Evolutionary conservation across 352 stramenopile species (phyloP), one percentile per base, ranked within the genome.

Genomic region (Globisporangium irregulare): DNA sequence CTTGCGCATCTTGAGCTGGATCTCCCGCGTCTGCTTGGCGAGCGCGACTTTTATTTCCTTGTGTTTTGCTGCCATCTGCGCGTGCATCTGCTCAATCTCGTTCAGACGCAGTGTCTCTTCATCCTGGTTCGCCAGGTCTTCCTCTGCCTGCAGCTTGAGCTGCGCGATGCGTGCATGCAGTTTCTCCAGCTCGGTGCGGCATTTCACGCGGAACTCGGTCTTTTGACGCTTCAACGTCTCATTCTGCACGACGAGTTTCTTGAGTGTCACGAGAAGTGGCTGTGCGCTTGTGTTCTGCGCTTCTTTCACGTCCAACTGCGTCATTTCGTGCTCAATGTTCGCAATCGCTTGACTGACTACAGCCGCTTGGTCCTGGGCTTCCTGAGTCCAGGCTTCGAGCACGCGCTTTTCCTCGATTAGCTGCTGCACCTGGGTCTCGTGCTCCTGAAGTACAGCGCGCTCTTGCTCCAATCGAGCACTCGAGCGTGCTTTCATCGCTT

Each of bases 11-110:
- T 80, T 77, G 0, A 77, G 69, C 25, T 91, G 78, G 22, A 95
- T 55, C 1, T 82, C 78, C 20, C 82, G 77, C 6, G 79, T 92
- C 36, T 91, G 72, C n/a, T 83, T 73, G 0, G 75, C 85, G 5
- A 94, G 69, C 14, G 84, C 73, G 14, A 76, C 58, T 36, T 84
- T 82, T 66, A 97, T 73, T 4, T 92, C 77, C n/a, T 80, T 82
- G 66, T 92, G 83, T 55, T 92, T 89, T 24, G 71, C 63, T 46
- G 38, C 38, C 38, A 46, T 46, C 38, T 46, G 38, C 10, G 38
- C 38, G 12, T 46, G 38, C 38, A 46, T 46, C 38, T 46, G 12
- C 38, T 46, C 38, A 46, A 46, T 46, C 38, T 46, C 38, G 38
- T 46, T 46, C 38, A 46, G 38, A 3, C 38, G 38, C 10, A 46